These are phyloP conservation scores for Nicotiana otophora DNA, from an alignment of 257 asterid genomes.

Conservation along the genomic window DNA sequence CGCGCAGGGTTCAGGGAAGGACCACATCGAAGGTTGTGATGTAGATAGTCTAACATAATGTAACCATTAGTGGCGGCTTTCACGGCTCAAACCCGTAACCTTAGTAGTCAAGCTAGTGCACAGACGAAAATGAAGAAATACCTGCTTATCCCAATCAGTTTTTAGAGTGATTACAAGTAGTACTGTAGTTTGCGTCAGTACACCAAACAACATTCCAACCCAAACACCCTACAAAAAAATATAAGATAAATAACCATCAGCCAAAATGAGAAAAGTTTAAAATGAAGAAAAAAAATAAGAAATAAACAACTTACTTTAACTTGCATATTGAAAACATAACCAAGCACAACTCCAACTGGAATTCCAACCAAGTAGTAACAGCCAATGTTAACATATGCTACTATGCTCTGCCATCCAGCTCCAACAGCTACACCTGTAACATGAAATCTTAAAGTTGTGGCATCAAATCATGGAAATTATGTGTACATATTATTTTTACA, in stretches of 20 bases:
- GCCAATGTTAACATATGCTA: slow-evolving; percentile 52
- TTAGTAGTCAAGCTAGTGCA: background rate
- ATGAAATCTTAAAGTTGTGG: background rate
- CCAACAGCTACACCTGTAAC: slow-evolving; percentile 63
- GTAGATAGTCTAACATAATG: too few relatives aligned
- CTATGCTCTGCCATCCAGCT: slow-evolving; percentile 61
- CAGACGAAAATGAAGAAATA: background rate
- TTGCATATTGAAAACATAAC: slow-evolving; percentile 41
- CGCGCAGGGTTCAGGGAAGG: too few relatives aligned
- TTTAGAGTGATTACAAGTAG: slow-evolving; percentile 33
- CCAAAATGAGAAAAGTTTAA: background rate
- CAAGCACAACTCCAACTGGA: slow-evolving; percentile 51
- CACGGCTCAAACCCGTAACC: too few relatives aligned
- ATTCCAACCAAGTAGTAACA: slow-evolving; percentile 58
- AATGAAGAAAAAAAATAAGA: background rate
- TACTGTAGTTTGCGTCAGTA: slow-evolving; percentile 40
- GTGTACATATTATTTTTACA: background rate
- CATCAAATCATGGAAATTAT: background rate
- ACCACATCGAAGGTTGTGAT: too few relatives aligned
- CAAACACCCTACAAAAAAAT: slow-evolving; percentile 52
- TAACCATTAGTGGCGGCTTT: too few relatives aligned
- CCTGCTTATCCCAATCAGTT: slow-evolving; percentile 70
- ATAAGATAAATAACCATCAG: background rate
- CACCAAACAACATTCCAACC: slow-evolving; percentile 60
- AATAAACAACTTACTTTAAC: slow-evolving; percentile 35